Evolutionary conservation across 768 basidiomycete species (phyloP).

Genomic region (Porphyrellus cyaneotinctus): DNA sequence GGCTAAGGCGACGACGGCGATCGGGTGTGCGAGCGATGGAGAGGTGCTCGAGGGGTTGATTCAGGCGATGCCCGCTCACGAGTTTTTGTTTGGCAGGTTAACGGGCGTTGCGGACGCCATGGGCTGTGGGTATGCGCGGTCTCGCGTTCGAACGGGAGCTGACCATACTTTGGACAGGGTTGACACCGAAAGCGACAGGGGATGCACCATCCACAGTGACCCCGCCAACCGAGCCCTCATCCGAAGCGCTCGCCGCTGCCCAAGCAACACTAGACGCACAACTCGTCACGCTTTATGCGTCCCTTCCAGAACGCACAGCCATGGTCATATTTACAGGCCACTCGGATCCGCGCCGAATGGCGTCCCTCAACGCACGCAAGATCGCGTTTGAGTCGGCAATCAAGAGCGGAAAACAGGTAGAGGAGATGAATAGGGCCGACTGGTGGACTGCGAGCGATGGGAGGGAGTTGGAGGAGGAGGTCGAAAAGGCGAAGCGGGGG

Average conservation of each 20-base stretch:
- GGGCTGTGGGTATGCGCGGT: slow-evolving; percentile 59
- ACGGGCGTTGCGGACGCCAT: slow-evolving; percentile 74
- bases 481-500: slow-evolving; percentile 76
- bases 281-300: slow-evolving; percentile 56
- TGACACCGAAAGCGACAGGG: slow-evolving; percentile 48
- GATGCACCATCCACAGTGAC: slow-evolving; percentile 32
- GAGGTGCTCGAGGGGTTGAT: slow-evolving; percentile 73
- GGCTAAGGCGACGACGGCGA: slow-evolving; percentile 69
- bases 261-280: slow-evolving; percentile 56
- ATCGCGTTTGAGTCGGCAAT: slow-evolving; percentile 66
- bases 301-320: slow-evolving; percentile 77
- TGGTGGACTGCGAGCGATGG: slow-evolving; percentile 79
- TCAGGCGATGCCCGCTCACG: slow-evolving; percentile 57
- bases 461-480: slow-evolving; percentile 73
- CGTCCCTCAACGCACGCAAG: slow-evolving; percentile 65
- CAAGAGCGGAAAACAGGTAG: slow-evolving; percentile 50
- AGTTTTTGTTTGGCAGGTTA: slow-evolving; percentile 82
- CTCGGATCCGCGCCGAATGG: slow-evolving; percentile 80
- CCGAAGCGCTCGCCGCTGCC: slow-evolving; percentile 33
- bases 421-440: slow-evolving; percentile 49
- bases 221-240: slow-evolving; percentile 30
- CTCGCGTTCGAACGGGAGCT: background rate
- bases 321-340: slow-evolving; percentile 86
- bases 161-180: slow-evolving; percentile 43
- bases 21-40: slow-evolving; percentile 72